These are phyloP conservation scores for Scenedesmus sp. DNA, from an alignment of 163 green algal species.

Conservation along the genomic window DNA sequence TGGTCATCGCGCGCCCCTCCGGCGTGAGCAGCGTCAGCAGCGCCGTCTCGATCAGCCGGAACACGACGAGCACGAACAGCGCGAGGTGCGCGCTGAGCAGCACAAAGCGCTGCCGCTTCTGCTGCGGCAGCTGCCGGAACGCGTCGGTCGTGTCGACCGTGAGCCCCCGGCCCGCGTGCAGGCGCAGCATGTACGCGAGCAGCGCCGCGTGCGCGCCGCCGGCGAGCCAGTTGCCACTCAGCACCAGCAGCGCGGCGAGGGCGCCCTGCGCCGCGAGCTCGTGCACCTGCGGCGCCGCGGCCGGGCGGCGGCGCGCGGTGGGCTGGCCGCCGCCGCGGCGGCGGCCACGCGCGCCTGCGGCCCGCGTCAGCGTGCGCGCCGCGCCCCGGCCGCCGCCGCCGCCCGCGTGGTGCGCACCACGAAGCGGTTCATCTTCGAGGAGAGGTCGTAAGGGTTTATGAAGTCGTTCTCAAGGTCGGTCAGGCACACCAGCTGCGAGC, in stretches of 20 bases:
- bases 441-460: conserved; percentile 89
- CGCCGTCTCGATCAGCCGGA: conserved; percentile 71
- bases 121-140: conserved; percentile 70
- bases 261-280: conserved; percentile 68
- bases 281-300: too few species aligned
- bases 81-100: conserved; percentile 77
- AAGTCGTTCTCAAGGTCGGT: conserved; percentile 89
- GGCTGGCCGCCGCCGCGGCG: too few species aligned
- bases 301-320: too few species aligned
- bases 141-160: conserved; percentile 87
- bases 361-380: background rate
- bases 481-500: conserved; percentile 76
- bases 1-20: conserved; percentile 58
- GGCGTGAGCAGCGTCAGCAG: conserved; percentile 63
- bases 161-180: conserved; percentile 57
- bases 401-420: conserved; percentile 52
- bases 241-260: conserved; percentile 59
- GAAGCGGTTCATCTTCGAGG: conserved; percentile 77
- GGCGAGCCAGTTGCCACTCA: conserved; percentile 72
- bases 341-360: too few species aligned
- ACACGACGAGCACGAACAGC: conserved; percentile 72
- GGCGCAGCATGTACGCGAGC: conserved; percentile 55
- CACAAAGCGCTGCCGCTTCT: conserved; percentile 67
- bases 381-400: too few species aligned
- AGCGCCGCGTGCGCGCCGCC: conserved; percentile 60